Evolutionary conservation across 257 asterid species (phyloP).

Genomic region (Misopates orontium): DNA sequence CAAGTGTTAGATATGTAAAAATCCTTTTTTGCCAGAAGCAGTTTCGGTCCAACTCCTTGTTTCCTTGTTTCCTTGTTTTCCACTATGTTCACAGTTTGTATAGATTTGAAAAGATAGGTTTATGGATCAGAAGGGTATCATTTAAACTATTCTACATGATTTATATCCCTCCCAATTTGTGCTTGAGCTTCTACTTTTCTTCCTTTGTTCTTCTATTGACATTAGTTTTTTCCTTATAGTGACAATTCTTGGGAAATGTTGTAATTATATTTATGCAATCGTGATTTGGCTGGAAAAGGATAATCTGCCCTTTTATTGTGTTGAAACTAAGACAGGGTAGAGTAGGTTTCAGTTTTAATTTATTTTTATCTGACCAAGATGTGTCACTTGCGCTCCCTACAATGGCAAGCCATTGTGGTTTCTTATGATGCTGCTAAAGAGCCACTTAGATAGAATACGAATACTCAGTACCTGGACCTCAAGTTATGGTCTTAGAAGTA

Average conservation of each 20-base stretch:
- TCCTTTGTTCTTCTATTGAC: neutral
- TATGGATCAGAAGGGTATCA: slow-evolving; percentile 5
- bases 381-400: neutral
- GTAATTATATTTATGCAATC: neutral
- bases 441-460: slow-evolving; percentile 14
- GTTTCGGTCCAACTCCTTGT: neutral
- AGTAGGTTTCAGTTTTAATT: neutral
- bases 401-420: neutral
- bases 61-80: slow-evolving; percentile 7
- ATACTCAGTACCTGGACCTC: slow-evolving; percentile 4
- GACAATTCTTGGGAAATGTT: neutral
- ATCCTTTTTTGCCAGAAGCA: neutral
- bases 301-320: neutral
- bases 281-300: neutral
- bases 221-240: neutral
- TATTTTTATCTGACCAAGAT: neutral
- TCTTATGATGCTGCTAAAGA: slow-evolving; percentile 12
- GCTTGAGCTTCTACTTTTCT: slow-evolving; percentile 1
- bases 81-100: slow-evolving; percentile 9
- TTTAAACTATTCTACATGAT: slow-evolving; percentile 17
- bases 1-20: slow-evolving; percentile 22
- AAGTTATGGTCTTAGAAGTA: slow-evolving; percentile 15
- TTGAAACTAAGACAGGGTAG: slow-evolving; percentile 4
- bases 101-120: slow-evolving; percentile 9
- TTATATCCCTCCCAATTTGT: slow-evolving; percentile 1